Conservation (phyloP, 768 basidiomycete species). For the Russula virescens region DNA sequence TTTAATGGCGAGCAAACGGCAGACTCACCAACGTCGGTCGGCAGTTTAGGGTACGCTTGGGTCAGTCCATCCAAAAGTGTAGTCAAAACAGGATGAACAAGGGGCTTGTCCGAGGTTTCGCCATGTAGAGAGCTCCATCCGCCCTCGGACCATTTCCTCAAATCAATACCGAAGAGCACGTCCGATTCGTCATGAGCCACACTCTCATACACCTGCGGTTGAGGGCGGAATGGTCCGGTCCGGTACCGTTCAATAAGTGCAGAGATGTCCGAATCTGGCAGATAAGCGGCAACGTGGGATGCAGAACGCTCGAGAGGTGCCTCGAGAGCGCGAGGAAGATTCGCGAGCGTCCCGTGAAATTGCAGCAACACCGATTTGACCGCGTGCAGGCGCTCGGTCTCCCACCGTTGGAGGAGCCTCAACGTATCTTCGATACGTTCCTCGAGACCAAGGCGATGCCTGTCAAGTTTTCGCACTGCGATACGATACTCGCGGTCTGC, state of each 20-base stretch:
- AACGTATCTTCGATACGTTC: slow-evolving; percentile 80
- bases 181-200: slow-evolving; percentile 78
- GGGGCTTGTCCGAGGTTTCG: slow-evolving; percentile 54
- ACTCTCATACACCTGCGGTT: slow-evolving; percentile 80
- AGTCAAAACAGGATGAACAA: slow-evolving; percentile 67
- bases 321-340: slow-evolving; percentile 62
- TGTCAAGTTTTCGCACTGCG: slow-evolving; percentile 75
- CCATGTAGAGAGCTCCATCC: slow-evolving; percentile 55
- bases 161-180: slow-evolving; percentile 86
- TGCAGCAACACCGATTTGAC: slow-evolving; percentile 87
- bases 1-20: not conserved
- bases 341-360: slow-evolving; percentile 76
- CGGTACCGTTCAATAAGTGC: slow-evolving; percentile 90
- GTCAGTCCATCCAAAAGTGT: slow-evolving; percentile 59
- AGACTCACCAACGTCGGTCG: slow-evolving; percentile 57
- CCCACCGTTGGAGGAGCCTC: slow-evolving; percentile 78
- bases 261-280: slow-evolving; percentile 80
- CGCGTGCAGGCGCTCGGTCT: slow-evolving; percentile 72
- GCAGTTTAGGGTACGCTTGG: slow-evolving; percentile 54
- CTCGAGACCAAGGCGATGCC: slow-evolving; percentile 80
- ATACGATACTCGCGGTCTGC: slow-evolving; percentile 78
- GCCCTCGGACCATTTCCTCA: slow-evolving; percentile 86
- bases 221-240: slow-evolving; percentile 88
- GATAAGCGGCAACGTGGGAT: slow-evolving; percentile 74
- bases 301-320: slow-evolving; percentile 62